These are phyloP conservation scores for Neurospora sp. DNA, from an alignment of 495 filamentous ascomycete species.

Conservation along the genomic window DNA sequence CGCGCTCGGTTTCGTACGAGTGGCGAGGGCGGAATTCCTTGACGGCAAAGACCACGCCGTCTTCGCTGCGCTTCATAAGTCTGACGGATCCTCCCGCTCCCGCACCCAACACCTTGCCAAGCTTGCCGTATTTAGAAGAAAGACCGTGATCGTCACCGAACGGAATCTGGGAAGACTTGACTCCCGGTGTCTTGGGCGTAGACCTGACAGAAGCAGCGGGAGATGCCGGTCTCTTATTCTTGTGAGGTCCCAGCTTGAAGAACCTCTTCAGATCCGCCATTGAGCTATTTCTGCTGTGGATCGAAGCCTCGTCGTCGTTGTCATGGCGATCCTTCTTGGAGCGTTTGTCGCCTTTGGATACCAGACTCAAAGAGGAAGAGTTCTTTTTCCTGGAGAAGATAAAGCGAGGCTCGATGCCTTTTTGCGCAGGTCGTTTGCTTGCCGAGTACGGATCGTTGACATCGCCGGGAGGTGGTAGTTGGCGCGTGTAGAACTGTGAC, in stretches of 20 bases:
- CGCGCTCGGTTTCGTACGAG: conserved; percentile 83
- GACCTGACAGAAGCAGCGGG: conserved; percentile 42
- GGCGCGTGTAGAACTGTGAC: conserved; percentile 49
- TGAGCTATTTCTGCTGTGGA: conserved; percentile 59
- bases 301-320: conserved; percentile 33
- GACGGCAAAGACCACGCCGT: conserved; percentile 88
- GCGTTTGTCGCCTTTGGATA: conserved; percentile 21
- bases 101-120: conserved; percentile 86
- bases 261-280: conserved; percentile 95
- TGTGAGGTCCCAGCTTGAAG: conserved; percentile 58
- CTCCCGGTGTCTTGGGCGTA: conserved; percentile 44
- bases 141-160: conserved; percentile 94
- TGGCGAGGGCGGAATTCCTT: conserved; percentile 95
- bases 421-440: conserved; percentile 64
- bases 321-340: conserved; percentile 24
- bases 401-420: conserved; percentile 71
- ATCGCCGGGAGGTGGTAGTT: conserved; percentile 73
- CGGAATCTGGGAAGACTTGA: conserved; percentile 59
- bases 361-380: conserved; percentile 36
- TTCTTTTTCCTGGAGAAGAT: conserved; percentile 57
- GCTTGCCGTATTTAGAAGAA: conserved; percentile 84
- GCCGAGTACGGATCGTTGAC: conserved; percentile 83
- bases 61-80: conserved; percentile 83
- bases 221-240: conserved; percentile 53
- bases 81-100: conserved; percentile 93